These are phyloP conservation scores for Prunus mongolica DNA, from an alignment of 306 rosid species.

Conservation along the genomic window DNA sequence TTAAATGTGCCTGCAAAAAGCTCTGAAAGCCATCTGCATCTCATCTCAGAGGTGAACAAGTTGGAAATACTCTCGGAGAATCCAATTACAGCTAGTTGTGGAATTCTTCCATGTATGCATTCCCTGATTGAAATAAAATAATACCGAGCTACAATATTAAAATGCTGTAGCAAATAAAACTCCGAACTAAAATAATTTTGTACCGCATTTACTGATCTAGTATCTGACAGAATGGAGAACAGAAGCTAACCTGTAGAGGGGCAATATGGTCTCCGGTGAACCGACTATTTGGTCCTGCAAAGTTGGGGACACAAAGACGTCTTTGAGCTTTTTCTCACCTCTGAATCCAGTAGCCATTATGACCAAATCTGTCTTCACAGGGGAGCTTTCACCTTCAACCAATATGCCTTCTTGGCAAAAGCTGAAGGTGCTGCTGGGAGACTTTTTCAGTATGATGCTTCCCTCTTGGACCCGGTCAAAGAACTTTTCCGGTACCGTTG, in stretches of 20 bases:
- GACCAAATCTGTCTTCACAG: constrained; percentile 45
- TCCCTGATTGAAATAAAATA: constrained; percentile 12
- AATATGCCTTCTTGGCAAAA: constrained; percentile 50
- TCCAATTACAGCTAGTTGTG: constrained; percentile 45
- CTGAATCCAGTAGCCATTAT: constrained; percentile 58
- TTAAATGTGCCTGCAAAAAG: constrained; percentile 49
- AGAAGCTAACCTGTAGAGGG: constrained; percentile 49
- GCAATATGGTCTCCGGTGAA: constrained; percentile 31
- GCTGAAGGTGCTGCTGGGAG: constrained; percentile 28
- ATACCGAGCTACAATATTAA: no score
- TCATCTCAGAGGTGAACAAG: constrained; percentile 57
- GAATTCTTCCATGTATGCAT: constrained; percentile 46
- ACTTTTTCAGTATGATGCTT: constrained; percentile 51
- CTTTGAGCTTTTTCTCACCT: constrained; percentile 58
- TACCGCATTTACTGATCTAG: no score
- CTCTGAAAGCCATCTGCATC: constrained; percentile 64
- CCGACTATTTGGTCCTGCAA: constrained; percentile 42
- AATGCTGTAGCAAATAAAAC: no score
- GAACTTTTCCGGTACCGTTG: constrained; percentile 48
- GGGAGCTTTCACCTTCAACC: constrained; percentile 38
- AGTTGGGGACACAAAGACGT: constrained; percentile 43
- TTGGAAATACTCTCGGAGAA: constrained; percentile 39
- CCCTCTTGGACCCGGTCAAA: constrained; percentile 60
- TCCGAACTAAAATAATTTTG: no score
- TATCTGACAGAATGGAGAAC: no score